Base-by-base conservation (phyloP, 331 rosid species). In the Spiraea crenata region DNA sequence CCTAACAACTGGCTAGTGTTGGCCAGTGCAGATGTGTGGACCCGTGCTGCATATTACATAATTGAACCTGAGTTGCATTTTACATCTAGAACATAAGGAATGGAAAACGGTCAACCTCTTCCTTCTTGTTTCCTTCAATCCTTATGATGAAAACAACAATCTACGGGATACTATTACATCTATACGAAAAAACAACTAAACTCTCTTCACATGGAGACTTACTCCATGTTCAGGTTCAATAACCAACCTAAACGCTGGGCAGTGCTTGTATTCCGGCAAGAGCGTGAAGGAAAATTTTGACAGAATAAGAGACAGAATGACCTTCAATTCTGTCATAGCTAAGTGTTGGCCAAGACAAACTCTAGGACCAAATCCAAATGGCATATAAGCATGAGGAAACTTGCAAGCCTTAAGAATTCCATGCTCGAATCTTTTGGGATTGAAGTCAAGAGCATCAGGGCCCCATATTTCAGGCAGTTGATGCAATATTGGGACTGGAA, bases 291-390 rank as follows among this genome's bases (percentile, higher is more conserved):
- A 75, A 74, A 89, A 85, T 72, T 80, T 85, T 38, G 71, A 49
- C 15, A 89, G 31, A 73, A 89, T 50, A 7, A 79, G 79, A 56
- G 81, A 70, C 7, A 87, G 42, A 49, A 87, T 77, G 56, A 87
- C 76, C 82, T 89, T 87, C 81, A 87, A 52, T 63, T 86, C 89
- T 5, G 73, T 54, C 85, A 81, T 69, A 3, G 90, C 88, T 9
- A 87, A 76, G 56, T 89, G 75, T 6, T 85, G 90, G n/a, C 92
- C 96, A 25, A 34, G 77, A 34, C 92, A 89, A 6, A 83, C 66
- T 1, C 79, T 83, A 16, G 85, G 15, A 1, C 90, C 96, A 10
- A 69, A 40, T 40, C 92, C 92, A 7, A 89, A 87, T 17, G 89
- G 88, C 40, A 87, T 50, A 55, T 87, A 89, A 16, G 83, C 78